Evolutionary conservation across 2,329 filamentous ascomycete species (phyloP), one percentile per base, ranked within the genome.

Genomic region (Fusarium nematophilum): DNA sequence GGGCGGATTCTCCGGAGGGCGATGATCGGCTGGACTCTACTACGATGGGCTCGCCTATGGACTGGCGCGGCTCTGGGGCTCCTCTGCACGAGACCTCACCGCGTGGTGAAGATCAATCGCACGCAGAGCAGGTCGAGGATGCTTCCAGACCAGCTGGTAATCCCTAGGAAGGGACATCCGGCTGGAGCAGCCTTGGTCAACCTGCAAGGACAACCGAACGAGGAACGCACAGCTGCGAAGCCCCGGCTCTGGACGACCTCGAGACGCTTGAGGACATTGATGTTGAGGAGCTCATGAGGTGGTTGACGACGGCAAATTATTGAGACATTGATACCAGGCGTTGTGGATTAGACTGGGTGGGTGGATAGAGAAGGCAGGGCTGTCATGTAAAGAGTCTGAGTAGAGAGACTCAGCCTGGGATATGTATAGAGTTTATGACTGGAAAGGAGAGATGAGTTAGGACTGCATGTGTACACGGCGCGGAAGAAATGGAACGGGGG

Each of bases 181-280:
- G 52, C 34, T 62, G 50, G 53, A 53, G 65, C 31, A 53, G 17
- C 38, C 46, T 57, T 47, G 45, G 49, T 33, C 62, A 53, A 10
- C 54, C 62, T 8, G 49, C 55, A 31, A 52, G 45, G 40, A 25
- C 36, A 26, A 30, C 39, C 31, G 52, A 45, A 26, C 53, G 42
- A 52, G 51, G 44, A 31, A 46, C 42, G 33, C 48, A 38, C 17
- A 27, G 17, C 18, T 44, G 33, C 26, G 56, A 57, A 33, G 40
- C 31, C 15, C 31, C 45, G 44, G 49, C 25, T 27, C 51, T 64
- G 42, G 61, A 66, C n/a, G 70, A 66, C 36, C 59, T 66, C 27
- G 71, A 71, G 56, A 64, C 57, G 23, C 69, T 74, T 49, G 69
- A 72, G 53, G 54, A 70, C 23, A 54, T 72, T 52, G 66, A 71